These are phyloP conservation scores for Takashimella koratensis DNA, from an alignment of 1,284 basidiomycete genomes.

Conservation along the genomic window DNA sequence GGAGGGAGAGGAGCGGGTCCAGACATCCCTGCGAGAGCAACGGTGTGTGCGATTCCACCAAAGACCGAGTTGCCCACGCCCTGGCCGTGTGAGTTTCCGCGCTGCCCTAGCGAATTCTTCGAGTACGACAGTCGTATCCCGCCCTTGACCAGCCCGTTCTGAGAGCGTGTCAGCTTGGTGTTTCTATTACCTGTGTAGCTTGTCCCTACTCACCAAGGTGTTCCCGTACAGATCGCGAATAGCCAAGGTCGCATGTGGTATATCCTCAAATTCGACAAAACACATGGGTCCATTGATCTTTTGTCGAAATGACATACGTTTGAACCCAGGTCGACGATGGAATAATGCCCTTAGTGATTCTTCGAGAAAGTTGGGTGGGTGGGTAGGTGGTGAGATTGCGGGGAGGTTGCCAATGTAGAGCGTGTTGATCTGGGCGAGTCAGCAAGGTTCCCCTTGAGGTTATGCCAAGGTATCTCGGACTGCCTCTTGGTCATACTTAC, in stretches of 20 bases:
- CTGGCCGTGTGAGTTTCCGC: conserved; percentile 38
- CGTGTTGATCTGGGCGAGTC: conserved; percentile 81
- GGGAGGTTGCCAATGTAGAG: conserved; percentile 92
- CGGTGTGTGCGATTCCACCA: conserved; percentile 44
- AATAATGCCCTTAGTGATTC: conserved; percentile 80
- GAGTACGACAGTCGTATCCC: conserved; percentile 94
- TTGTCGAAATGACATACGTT: conserved; percentile 88
- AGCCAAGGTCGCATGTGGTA: conserved; percentile 74
- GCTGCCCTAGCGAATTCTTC: conserved; percentile 80
- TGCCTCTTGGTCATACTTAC: no score
- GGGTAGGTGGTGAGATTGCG: conserved; percentile 60
- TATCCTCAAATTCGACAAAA: conserved; percentile 95
- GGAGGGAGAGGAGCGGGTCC: conserved; percentile 3
- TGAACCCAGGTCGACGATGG: conserved; percentile 71
- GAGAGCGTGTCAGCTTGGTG: conserved; percentile 1
- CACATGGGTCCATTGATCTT: conserved; percentile 98
- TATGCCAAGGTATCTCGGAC: no score
- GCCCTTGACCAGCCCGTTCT: conserved; percentile 82
- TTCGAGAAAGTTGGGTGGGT: conserved; percentile 74
- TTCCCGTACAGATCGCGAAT: conserved; percentile 89
- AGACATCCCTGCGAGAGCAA: conserved; percentile 42
- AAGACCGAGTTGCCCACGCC: conserved; percentile 31
- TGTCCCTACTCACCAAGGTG: conserved; percentile 55
- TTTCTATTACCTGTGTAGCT: not conserved
- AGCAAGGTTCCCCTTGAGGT: conserved; percentile 59